These are phyloP conservation scores for Malassezia brasiliensis DNA, from an alignment of 1,284 basidiomycete genomes.

Conservation along the genomic window DNA sequence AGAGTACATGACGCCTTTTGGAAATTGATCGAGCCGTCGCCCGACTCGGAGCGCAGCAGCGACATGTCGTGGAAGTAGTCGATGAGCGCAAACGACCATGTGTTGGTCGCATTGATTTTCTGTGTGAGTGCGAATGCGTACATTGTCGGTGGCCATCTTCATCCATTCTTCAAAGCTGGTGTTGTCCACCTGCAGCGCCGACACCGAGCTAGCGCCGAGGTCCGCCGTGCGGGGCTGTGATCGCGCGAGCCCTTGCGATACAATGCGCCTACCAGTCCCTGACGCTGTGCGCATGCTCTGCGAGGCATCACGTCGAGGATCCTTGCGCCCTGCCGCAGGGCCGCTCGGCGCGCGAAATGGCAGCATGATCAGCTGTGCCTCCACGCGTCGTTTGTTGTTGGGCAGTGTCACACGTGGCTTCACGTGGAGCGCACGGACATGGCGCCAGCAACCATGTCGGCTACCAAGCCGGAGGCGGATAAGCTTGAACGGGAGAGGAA, in stretches of 20 bases:
- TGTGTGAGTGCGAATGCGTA: conserved; percentile 53
- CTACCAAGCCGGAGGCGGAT: background rate
- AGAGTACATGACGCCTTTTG: conserved; percentile 95
- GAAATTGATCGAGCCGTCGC: conserved; percentile 68
- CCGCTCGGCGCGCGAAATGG: conserved; percentile 16
- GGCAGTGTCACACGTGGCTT: background rate
- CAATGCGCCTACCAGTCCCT: conserved; percentile 6
- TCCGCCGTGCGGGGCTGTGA: conserved; percentile 11
- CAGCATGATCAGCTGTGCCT: conserved; percentile 6
- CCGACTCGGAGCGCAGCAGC: conserved; percentile 57
- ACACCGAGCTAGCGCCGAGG: conserved; percentile 10
- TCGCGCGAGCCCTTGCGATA: conserved; percentile 14
- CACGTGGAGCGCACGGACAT: conserved; percentile 8
- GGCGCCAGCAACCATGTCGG: background rate
- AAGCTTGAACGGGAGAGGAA: background rate
- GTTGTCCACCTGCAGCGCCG: conserved; percentile 36
- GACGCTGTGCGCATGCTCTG: conserved; percentile 3
- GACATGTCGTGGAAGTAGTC: conserved; percentile 99
- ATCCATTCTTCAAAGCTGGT: conserved; percentile 80
- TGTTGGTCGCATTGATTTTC: conserved; percentile 98
- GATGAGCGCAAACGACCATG: conserved; percentile 95
- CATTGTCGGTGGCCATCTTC: conserved; percentile 99
- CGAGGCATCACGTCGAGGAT: background rate
- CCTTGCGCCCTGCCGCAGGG: background rate
- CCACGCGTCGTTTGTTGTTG: background rate